Conservation (phyloP, 2,329 filamentous ascomycete genomes). For the Alternaria incomplexa region DNA sequence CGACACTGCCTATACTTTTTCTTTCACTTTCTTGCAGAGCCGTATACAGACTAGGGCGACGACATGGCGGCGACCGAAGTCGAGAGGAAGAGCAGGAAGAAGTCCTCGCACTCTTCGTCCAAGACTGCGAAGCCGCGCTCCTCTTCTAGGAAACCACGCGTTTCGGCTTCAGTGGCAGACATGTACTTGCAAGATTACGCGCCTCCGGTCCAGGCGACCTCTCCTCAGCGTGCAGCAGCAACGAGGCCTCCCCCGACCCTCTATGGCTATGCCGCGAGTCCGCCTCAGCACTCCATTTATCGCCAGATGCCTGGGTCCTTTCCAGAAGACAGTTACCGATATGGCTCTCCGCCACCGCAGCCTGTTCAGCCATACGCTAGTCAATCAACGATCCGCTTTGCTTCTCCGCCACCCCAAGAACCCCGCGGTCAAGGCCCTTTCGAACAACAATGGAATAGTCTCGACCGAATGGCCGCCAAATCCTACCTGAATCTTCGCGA, state of each 20-base stretch:
- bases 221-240: conserved; percentile 11
- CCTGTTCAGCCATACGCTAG: conserved; percentile 22
- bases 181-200: conserved; percentile 21
- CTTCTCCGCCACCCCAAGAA: conserved; percentile 24
- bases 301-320: conserved; percentile 25
- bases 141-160: conserved; percentile 18
- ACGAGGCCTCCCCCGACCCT: conserved; percentile 11
- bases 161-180: conserved; percentile 18
- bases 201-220: conserved; percentile 19
- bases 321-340: conserved; percentile 16
- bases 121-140: conserved; percentile 22
- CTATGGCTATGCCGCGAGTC: conserved; percentile 18
- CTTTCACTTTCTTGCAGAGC: not conserved
- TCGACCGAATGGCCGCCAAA: conserved; percentile 38
- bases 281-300: conserved; percentile 28
- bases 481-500: conserved; percentile 38
- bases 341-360: conserved; percentile 23
- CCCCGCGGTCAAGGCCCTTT: conserved; percentile 28
- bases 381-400: conserved; percentile 29
- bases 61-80: conserved; percentile 24
- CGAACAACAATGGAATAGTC: conserved; percentile 36
- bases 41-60: not conserved
- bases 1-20: conserved; percentile 1
- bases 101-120: conserved; percentile 21
- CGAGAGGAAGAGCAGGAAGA: conserved; percentile 31